Evolutionary conservation across 139 green algal species (phyloP).

Genomic region (Chlorokybus atmophyticus): DNA sequence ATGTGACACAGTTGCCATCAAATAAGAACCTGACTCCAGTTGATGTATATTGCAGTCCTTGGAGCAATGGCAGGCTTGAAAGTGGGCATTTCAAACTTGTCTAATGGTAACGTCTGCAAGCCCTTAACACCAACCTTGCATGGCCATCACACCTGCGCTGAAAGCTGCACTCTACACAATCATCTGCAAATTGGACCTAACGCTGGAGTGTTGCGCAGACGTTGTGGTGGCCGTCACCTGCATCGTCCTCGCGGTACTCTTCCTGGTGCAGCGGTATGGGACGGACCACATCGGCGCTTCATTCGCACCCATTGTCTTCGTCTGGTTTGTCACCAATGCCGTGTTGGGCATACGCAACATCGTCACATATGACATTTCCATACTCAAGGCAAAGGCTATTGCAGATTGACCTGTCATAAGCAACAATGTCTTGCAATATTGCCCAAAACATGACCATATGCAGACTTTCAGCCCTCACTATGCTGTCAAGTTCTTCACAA

Average conservation of each 20-base stretch:
- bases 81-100: no score
- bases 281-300: constrained; percentile 26
- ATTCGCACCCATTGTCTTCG: constrained; percentile 38
- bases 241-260: constrained; percentile 35
- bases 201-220: constrained; percentile 4
- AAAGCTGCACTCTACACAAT: no score
- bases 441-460: neutral
- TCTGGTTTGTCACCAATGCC: constrained; percentile 6
- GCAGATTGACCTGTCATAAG: no score
- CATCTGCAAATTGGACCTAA: no score
- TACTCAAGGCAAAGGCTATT: no score
- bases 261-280: constrained; percentile 38
- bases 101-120: no score
- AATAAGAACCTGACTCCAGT: no score
- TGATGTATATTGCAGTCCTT: no score
- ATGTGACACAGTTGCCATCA: no score
- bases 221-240: constrained; percentile 3
- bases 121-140: no score
- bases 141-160: no score
- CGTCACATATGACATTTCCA: neutral
- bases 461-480: constrained; percentile 5
- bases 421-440: neutral
- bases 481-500: constrained; percentile 2
- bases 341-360: constrained; percentile 9
- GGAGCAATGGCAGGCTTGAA: no score